phyloP scores from a whole-genome alignment of 352 stramenopile genomes.

The Aphanomyces astaci region DNA sequence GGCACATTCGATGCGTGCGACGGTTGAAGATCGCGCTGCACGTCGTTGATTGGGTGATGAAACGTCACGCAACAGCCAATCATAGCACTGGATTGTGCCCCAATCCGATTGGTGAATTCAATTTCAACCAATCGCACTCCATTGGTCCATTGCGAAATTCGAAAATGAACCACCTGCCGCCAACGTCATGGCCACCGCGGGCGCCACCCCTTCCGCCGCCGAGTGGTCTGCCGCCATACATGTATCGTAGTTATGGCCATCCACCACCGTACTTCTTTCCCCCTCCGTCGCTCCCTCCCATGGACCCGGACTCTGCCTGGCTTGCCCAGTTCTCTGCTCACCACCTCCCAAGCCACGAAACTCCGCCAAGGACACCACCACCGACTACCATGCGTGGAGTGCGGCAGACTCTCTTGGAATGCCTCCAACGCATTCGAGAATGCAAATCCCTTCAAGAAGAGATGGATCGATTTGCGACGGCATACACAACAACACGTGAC shows the following conservation, averaged over 20 bases:
- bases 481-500: neutral
- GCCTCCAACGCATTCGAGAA: neutral
- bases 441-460: neutral
- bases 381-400: neutral
- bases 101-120: too few species aligned
- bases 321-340: neutral
- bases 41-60: too few species aligned
- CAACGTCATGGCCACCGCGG: too few species aligned
- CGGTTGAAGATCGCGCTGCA: too few species aligned
- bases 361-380: neutral
- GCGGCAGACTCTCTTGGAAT: neutral
- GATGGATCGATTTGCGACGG: neutral
- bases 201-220: neutral
- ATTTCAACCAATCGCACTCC: too few species aligned
- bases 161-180: too few species aligned
- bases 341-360: too few species aligned
- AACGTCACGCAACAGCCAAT: too few species aligned
- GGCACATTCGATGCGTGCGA: too few species aligned
- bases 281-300: neutral
- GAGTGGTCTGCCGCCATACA: neutral
- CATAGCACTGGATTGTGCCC: too few species aligned
- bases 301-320: neutral
- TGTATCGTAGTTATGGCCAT: neutral
- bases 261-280: neutral
- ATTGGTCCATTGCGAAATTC: too few species aligned